These are phyloP conservation scores for Cladophialophora chaetospira DNA, from an alignment of 2,329 filamentous ascomycete genomes.

Conservation along the genomic window DNA sequence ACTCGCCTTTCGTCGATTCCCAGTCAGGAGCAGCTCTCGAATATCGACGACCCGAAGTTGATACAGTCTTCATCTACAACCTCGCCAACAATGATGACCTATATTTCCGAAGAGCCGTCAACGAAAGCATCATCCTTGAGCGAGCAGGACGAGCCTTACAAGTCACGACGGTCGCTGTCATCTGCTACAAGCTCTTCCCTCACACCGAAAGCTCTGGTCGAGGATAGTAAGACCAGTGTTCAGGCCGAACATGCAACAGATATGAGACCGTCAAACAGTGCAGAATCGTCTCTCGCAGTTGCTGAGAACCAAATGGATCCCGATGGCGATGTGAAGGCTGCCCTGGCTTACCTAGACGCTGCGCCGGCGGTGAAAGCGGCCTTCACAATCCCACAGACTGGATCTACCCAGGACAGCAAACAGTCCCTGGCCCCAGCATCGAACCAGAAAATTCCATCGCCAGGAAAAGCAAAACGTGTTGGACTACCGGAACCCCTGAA, in stretches of 20 bases:
- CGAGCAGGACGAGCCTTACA: constrained; percentile 29
- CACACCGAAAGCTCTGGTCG: constrained; percentile 23
- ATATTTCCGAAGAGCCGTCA: constrained; percentile 36
- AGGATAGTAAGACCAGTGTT: constrained; percentile 16
- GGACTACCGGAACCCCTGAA: constrained; percentile 18
- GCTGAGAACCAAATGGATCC: background rate
- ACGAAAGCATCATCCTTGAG: constrained; percentile 40
- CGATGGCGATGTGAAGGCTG: background rate
- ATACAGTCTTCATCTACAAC: constrained; percentile 37
- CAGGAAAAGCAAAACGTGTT: constrained; percentile 7
- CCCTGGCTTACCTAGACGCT: constrained; percentile 2
- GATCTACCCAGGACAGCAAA: no score
- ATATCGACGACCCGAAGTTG: constrained; percentile 26
- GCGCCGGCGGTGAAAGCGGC: background rate
- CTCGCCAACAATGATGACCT: constrained; percentile 35
- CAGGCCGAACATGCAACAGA: background rate
- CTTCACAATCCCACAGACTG: background rate
- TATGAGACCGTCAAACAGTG: constrained; percentile 1
- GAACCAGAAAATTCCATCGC: background rate
- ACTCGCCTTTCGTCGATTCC: constrained; percentile 16
- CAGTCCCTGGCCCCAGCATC: background rate
- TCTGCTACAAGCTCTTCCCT: constrained; percentile 32
- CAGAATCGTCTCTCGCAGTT: background rate
- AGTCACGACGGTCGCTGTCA: constrained; percentile 29
- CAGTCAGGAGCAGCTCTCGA: constrained; percentile 25